These are phyloP conservation scores for Gautieria morchelliformis DNA, from an alignment of 768 basidiomycete genomes.

Conservation along the genomic window DNA sequence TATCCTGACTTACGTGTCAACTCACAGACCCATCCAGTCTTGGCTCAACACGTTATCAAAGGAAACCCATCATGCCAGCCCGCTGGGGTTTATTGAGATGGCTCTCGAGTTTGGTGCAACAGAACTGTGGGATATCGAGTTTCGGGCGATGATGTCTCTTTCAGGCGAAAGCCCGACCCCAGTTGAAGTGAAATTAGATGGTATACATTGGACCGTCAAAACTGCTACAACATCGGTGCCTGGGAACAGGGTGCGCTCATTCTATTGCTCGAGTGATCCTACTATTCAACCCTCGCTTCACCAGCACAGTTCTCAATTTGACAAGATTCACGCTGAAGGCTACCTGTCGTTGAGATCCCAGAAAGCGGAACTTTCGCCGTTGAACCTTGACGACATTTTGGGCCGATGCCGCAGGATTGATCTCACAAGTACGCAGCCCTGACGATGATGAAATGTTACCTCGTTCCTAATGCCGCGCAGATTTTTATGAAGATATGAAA, in stretches of 20 bases:
- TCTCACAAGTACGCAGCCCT: background rate
- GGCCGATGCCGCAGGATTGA: background rate
- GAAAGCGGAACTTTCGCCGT: background rate
- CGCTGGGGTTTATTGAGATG: conserved; percentile 10
- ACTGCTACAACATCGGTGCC: conserved; percentile 12
- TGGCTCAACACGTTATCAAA: conserved; percentile 9
- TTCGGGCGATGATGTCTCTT: conserved; percentile 18
- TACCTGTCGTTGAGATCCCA: background rate
- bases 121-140: conserved; percentile 19
- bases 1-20: conserved; percentile 27
- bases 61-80: conserved; percentile 12
- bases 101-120: conserved; percentile 25
- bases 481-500: conserved; percentile 7
- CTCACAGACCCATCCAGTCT: conserved; percentile 9
- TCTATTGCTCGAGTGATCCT: background rate
- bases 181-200: conserved; percentile 12
- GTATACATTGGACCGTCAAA: conserved; percentile 19
- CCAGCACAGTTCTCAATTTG: background rate
- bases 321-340: conserved; percentile 3
- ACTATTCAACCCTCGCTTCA: background rate
- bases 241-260: background rate
- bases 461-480: background rate
- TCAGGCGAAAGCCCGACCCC: conserved; percentile 15
- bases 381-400: background rate
- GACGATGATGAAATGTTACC: background rate